phyloP scores from a whole-genome alignment of 2,329 filamentous ascomycete species.

The Aspergillus japonicus region DNA sequence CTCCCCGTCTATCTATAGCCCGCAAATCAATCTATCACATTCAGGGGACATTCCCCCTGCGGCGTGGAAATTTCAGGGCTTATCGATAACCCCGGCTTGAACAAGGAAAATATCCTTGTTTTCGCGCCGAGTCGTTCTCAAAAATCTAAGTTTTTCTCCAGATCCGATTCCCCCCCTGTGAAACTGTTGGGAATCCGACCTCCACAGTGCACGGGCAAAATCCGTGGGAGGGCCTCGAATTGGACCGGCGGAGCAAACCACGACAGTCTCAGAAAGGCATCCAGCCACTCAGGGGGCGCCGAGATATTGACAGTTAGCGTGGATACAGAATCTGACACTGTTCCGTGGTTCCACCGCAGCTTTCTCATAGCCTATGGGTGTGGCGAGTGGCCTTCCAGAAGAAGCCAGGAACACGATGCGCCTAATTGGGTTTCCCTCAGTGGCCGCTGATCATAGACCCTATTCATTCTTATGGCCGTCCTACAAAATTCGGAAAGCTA shows the following conservation, averaged over 20 bases:
- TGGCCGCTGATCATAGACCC: not conserved
- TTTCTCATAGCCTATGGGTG: not conserved
- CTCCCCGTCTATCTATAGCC: not conserved
- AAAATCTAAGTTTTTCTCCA: not conserved
- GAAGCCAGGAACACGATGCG: not conserved
- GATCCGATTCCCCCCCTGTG: not conserved
- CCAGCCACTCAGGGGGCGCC: not conserved
- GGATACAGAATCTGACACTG: not conserved
- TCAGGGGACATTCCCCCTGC: not conserved
- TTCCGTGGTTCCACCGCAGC: not conserved
- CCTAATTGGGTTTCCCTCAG: not conserved
- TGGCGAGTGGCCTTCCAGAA: not conserved
- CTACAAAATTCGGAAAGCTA: not conserved
- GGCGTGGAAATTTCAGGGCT: not conserved
- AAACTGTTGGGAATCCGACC: constrained; percentile 2
- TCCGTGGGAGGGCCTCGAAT: constrained; percentile 1
- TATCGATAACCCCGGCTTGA: not conserved
- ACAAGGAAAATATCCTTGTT: not conserved
- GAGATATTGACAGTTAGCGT: not conserved
- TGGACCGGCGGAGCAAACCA: not conserved
- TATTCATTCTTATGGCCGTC: not conserved
- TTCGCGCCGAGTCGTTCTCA: not conserved
- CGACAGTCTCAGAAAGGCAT: too few species aligned
- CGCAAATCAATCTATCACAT: not conserved
- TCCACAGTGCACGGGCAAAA: not conserved